Evolutionary conservation across 1,139 yeast genomes (phyloP), one percentile per base, ranked within the genome.

Genomic region (Protomyces pachydermus): DNA sequence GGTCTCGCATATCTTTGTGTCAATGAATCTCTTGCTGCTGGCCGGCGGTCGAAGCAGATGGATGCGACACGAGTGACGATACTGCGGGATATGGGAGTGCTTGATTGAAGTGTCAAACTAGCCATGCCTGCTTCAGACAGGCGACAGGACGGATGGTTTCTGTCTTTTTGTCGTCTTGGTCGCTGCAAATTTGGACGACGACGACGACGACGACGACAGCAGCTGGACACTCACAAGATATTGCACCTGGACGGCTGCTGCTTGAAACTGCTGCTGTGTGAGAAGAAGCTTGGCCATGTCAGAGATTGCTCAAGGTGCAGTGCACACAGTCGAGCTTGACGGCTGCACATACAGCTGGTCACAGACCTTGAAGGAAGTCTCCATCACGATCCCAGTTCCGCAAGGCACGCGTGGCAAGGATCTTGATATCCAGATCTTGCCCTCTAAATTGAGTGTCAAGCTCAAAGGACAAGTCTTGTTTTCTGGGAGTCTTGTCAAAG

Each of bases 351-450:
- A 76, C 65, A 68, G 71, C 18, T 77, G 79, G 77, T 71, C 72
- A 25, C 81, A 79, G 65, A 79, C 81, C 1, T 72, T 79, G 34
- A 75, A 73, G 65, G 82, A 79, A 48, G 73, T 79, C 14, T 78
- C 79, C 0, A 72, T 79, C 18, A 57, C 72, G 0, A 60, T 76
- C 1, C 74, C 75, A 4, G 69, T 79, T 14, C 72, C 76, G 0
- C 60, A 69, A 1, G 74, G 74, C 12, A 75, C 79, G 0, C 71
- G 79, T 5, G 78, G 78, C 53, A 77, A 76, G 64, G 70, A 71
- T 38, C 62, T 79, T 3, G 64, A 66, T 2, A 75, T 77, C 25
- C 66, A 65, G 1, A 69, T 79, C 35, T 58, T 56, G 5, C 70
- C 71, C 18, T 69, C 65, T 14, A 62, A 68, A n/a, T 62, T 78